Base-by-base conservation (phyloP, 768 basidiomycete species). In the Kwoniella dendrophila region DNA sequence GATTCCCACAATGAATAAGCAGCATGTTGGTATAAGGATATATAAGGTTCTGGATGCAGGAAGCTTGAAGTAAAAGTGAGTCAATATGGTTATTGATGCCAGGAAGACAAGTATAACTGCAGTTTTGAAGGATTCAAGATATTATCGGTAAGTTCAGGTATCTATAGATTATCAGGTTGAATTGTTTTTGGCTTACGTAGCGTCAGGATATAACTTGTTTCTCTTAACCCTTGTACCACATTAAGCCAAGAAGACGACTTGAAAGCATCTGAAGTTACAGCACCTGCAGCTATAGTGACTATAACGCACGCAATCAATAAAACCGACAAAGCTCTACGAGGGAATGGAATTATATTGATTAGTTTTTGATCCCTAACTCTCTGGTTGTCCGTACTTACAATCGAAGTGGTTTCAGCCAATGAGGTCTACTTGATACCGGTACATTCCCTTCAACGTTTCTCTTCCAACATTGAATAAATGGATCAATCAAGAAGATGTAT, bases 401-500 rank as follows among this genome's bases (percentile, higher is more conserved):
- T 45, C 36, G 4, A 4, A 26, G 62, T n/a, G 24, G 54, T 30
- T 47, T 44, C 3, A 55, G 18, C 52, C 59, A 29, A 41, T 50
- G 38, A 1, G 57, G 24, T 33, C 55, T 29, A 72, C 34, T 24
- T 59, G 45, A 6, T 45, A n/a, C n/a, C n/a, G n/a, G n/a, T n/a
- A n/a, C n/a, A n/a, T n/a, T n/a, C n/a, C n/a, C n/a, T n/a, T n/a
- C n/a, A n/a, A n/a, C n/a, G n/a, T n/a, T n/a, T n/a, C n/a, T 47
- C 36, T 63, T 62, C 65, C 65, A 72, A 20, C 62, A 55, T 24
- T 18, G 50, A 6, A 64, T 43, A 26, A 60, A 33, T 14, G 70
- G 68, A 5, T 69, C 65, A 29, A 72, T 51, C 26, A 72, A 63
- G 66, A 72, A 67, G 24, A 72, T 30, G 56, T 50, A 67, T 29